Evolutionary conservation across 2,329 filamentous ascomycete genomes (phyloP).

Genomic region (Nigrospora osmanthi): DNA sequence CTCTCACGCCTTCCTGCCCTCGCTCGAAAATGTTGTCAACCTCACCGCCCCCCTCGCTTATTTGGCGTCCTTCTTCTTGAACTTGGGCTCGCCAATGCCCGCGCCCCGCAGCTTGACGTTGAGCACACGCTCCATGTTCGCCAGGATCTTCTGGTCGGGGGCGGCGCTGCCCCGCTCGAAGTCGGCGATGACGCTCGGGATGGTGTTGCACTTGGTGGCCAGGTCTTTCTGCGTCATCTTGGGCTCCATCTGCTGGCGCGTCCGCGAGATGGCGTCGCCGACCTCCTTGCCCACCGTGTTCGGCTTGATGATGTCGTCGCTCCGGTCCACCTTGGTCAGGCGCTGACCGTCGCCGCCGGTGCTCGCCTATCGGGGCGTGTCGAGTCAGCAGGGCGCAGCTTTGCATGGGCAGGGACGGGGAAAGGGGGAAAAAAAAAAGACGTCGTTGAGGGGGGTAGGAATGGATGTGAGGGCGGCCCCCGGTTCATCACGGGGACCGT

Average conservation of each 20-base stretch:
- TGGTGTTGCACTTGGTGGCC: slow-evolving; percentile 85
- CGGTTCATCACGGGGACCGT: too few species aligned
- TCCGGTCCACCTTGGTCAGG: slow-evolving; percentile 94
- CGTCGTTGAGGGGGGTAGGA: too few species aligned
- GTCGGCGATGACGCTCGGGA: slow-evolving; percentile 68
- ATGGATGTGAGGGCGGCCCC: too few species aligned
- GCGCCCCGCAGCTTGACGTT: slow-evolving; percentile 80
- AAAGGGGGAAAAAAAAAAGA: background rate
- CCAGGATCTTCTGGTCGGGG: slow-evolving; percentile 78
- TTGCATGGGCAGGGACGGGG: too few species aligned
- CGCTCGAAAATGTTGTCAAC: too few species aligned
- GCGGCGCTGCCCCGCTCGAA: slow-evolving; percentile 74
- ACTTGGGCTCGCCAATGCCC: slow-evolving; percentile 79
- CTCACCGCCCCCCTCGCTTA: too few species aligned
- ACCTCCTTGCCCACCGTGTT: slow-evolving; percentile 81
- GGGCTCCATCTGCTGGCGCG: slow-evolving; percentile 73
- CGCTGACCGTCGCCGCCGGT: slow-evolving; percentile 77
- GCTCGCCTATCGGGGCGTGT: slow-evolving; percentile 30
- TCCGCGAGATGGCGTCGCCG: slow-evolving; percentile 72
- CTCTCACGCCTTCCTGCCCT: too few species aligned
- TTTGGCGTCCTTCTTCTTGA: slow-evolving; percentile 31
- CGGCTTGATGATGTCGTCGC: slow-evolving; percentile 95
- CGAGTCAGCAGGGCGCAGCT: slow-evolving; percentile 7
- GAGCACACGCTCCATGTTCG: slow-evolving; percentile 72
- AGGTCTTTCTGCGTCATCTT: slow-evolving; percentile 93